phyloP scores from a whole-genome alignment of 139 green algal genomes.

The Choricystis sp. region DNA sequence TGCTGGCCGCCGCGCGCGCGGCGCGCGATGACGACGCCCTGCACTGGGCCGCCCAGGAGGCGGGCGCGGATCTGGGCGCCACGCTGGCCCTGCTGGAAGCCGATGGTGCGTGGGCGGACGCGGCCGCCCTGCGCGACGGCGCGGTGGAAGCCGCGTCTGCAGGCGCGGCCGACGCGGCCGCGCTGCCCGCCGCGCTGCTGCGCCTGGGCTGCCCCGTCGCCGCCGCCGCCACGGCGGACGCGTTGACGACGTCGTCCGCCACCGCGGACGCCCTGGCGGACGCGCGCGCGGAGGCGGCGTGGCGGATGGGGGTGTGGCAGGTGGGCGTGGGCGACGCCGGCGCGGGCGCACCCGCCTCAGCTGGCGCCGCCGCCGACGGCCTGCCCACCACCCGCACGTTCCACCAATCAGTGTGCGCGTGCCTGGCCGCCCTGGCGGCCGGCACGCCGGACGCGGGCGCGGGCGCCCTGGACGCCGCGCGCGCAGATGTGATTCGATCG shows the following conservation, averaged over 20 bases:
- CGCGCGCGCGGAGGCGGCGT: slow-evolving; percentile 20
- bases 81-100: slow-evolving; percentile 9
- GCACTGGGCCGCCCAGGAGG: background rate
- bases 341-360: too few species aligned
- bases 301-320: slow-evolving; percentile 23
- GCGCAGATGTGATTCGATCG: background rate
- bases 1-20: background rate
- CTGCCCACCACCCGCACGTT: background rate
- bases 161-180: background rate
- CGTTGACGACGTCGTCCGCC: too few species aligned
- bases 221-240: too few species aligned
- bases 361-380: background rate
- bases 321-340: too few species aligned
- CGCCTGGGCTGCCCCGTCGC: slow-evolving; percentile 28
- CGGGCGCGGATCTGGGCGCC: slow-evolving; percentile 9
- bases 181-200: slow-evolving; percentile 16
- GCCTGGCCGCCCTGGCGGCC: slow-evolving; percentile 15
- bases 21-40: background rate
- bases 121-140: background rate
- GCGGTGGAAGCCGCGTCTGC: background rate
- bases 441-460: slow-evolving; percentile 18
- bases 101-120: background rate
- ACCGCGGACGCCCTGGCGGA: slow-evolving; percentile 10
- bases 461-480: slow-evolving; percentile 9
- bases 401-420: background rate